phyloP scores from a whole-genome alignment of 2,329 filamentous ascomycete species.

The Clarireedia monteithiana region DNA sequence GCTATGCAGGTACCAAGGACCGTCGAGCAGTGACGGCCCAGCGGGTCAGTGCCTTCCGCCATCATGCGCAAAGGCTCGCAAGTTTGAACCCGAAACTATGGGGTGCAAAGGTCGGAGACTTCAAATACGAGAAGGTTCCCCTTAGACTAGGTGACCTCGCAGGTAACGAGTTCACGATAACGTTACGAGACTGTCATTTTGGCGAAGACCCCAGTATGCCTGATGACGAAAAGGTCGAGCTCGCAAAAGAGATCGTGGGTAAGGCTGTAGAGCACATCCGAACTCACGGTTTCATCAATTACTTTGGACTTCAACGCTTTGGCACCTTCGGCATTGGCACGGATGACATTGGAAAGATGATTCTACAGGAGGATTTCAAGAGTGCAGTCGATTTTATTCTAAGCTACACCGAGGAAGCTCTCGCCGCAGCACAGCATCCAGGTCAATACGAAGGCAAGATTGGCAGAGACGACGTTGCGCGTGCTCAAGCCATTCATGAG shows the following conservation, averaged over 20 bases:
- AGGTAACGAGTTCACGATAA: constrained; percentile 91
- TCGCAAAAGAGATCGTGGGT: constrained; percentile 42
- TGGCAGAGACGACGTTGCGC: constrained; percentile 67
- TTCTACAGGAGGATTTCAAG: constrained; percentile 74
- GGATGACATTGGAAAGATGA: constrained; percentile 74
- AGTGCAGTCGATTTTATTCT: constrained; percentile 74
- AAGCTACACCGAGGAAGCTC: constrained; percentile 57
- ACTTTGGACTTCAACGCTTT: constrained; percentile 95
- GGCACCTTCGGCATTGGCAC: constrained; percentile 83
- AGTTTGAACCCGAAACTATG: constrained; percentile 53
- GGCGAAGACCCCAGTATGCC: constrained; percentile 34
- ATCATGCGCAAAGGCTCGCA: constrained; percentile 55
- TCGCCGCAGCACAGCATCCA: constrained; percentile 45
- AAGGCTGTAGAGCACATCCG: constrained; percentile 59
- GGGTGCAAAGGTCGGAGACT: constrained; percentile 67
- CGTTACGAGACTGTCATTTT: constrained; percentile 76
- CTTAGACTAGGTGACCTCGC: constrained; percentile 75
- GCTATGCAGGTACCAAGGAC: constrained; percentile 68
- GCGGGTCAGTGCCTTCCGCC: constrained; percentile 51
- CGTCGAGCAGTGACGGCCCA: constrained; percentile 62
- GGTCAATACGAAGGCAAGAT: constrained; percentile 40
- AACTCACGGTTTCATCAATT: constrained; percentile 85
- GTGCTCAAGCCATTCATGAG: constrained; percentile 69
- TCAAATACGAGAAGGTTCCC: constrained; percentile 62
- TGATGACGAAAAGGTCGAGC: constrained; percentile 40